Evolutionary conservation across 2,329 filamentous ascomycete genomes (phyloP).

Genomic region (Fusarium nelsonii): DNA sequence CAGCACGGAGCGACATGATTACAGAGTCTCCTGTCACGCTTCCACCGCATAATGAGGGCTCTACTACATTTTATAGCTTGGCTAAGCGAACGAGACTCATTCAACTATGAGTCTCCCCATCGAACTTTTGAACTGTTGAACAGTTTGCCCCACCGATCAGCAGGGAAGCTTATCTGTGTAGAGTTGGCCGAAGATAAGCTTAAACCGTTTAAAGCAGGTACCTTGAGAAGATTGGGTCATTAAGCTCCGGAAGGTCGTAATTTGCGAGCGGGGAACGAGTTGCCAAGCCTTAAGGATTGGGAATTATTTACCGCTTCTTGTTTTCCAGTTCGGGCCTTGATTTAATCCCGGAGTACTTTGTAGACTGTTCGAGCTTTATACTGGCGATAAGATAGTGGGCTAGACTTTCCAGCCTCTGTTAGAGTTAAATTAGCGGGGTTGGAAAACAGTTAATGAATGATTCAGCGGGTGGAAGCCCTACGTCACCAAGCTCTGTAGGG

Average conservation of each 20-base stretch:
- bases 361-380: background rate
- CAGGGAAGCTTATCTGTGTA: constrained; percentile 23
- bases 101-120: background rate
- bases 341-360: background rate
- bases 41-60: background rate
- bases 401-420: background rate
- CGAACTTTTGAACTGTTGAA: background rate
- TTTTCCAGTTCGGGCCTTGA: background rate
- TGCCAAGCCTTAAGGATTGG: constrained; percentile 29
- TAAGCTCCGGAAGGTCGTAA: constrained; percentile 14
- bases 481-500: background rate
- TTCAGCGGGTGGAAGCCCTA: background rate
- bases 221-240: background rate
- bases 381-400: constrained; percentile 1
- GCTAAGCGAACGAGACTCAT: background rate
- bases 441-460: background rate
- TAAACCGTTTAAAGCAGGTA: constrained; percentile 37
- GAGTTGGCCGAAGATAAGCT: constrained; percentile 27
- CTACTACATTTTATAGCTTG: constrained; percentile 17
- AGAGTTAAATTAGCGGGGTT: background rate
- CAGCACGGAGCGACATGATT: constrained; percentile 22
- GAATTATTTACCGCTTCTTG: constrained; percentile 6
- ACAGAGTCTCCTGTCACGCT: background rate
- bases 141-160: constrained; percentile 21
- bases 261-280: constrained; percentile 21